phyloP scores from a whole-genome alignment of 495 filamentous ascomycete species.

The Zalerion maritima region DNA sequence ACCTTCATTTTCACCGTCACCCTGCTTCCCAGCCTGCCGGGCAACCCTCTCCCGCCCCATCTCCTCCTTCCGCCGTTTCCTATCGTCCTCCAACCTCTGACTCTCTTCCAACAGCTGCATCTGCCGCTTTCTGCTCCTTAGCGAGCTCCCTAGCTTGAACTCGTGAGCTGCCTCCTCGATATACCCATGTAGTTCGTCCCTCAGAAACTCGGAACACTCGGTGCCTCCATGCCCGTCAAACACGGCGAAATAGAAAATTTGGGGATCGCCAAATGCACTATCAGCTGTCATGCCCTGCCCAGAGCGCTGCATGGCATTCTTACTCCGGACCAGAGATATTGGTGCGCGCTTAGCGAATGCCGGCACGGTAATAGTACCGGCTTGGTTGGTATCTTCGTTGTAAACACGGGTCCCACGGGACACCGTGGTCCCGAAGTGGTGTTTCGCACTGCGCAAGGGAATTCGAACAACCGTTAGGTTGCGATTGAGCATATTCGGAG shows the following conservation, averaged over 20 bases:
- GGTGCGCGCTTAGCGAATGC: slow-evolving; percentile 78
- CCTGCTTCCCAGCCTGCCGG: slow-evolving; percentile 4
- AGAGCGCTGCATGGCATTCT: slow-evolving; percentile 17
- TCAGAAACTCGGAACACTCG: slow-evolving; percentile 77
- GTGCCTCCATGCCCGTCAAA: slow-evolving; percentile 93
- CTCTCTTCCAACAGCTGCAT: too few relatives aligned
- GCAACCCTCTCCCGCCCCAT: slow-evolving; percentile 1
- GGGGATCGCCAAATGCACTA: slow-evolving; percentile 70
- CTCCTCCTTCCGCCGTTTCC: slow-evolving; percentile 2
- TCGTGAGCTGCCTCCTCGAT: slow-evolving; percentile 63
- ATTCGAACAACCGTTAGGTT: slow-evolving; percentile 98
- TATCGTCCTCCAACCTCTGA: too few relatives aligned
- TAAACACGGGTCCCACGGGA: slow-evolving; percentile 68
- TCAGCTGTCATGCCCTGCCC: slow-evolving; percentile 50
- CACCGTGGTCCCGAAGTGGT: slow-evolving; percentile 74
- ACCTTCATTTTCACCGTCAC: slow-evolving; percentile 10
- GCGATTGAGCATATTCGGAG: slow-evolving; percentile 44
- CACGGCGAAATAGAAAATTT: slow-evolving; percentile 92
- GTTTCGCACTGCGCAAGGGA: slow-evolving; percentile 81
- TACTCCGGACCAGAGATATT: slow-evolving; percentile 43
- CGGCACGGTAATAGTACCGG: slow-evolving; percentile 81
- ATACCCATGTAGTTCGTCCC: slow-evolving; percentile 73
- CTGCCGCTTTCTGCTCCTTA: slow-evolving; percentile 25
- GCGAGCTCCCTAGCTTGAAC: slow-evolving; percentile 61
- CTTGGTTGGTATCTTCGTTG: slow-evolving; percentile 93